Evolutionary conservation across 2,329 filamentous ascomycete genomes (phyloP), one percentile per base, ranked within the genome.

Genomic region (Colletotrichum coccodes): DNA sequence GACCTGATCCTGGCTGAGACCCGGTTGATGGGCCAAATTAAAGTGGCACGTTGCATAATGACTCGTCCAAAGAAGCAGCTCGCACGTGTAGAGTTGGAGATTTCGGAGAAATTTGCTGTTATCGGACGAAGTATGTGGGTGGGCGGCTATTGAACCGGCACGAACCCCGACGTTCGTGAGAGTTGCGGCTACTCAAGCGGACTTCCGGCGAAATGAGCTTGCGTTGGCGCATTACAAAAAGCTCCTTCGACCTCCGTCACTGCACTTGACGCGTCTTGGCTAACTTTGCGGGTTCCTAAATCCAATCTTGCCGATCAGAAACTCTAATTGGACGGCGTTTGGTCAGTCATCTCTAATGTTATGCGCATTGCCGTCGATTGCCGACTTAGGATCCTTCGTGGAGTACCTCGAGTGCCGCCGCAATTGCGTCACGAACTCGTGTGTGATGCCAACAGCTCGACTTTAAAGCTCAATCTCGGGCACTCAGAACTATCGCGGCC

Each of bases 11-110:
- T 28, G 4, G 56, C 18, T 23, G 32, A 21, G 30, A 23, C 28
- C 46, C 46, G 56, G 12, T 6, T 53, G 57, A 58, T 42, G 54
- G 56, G 18, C 44, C 21, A 26, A 30, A 23, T 14, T 28, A 57
- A 38, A 28, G 26, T 50, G 36, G 32, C 21, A 38, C 52, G 23
- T 49, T 32, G 52, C 61, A 42, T 60, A 18, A 62, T 53, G 56
- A 47, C 56, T 65, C 47, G 56, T 65, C 62, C 57, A 52, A 65
- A 61, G 44, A 32, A 42, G 21, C 26, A 32, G 32, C 28, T 7
- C 36, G 40, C 54, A 23, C 54, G 21, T 32, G 38, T 12, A 34
- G 26, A 7, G 26, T 42, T 46, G 40, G 40, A 47, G 56, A 58
- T 16, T 36, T 36, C n/a, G 40, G 56, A 58, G 40, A 47, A 47